phyloP scores from a whole-genome alignment of 164 flowering plant genomes.

The Sedum album region DNA sequence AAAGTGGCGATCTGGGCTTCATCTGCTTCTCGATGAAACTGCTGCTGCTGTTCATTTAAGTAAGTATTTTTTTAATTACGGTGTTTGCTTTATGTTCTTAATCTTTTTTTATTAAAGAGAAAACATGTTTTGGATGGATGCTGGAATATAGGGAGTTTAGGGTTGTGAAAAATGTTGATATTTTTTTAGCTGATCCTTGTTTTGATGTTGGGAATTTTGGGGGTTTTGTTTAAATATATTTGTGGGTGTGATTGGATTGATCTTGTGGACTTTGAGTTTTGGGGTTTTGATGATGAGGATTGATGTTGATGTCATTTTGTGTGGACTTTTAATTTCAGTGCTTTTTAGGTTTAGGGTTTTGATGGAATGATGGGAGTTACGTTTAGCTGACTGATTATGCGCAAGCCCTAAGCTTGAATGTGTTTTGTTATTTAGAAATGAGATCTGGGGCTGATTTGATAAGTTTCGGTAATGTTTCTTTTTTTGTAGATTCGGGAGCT shows the following conservation, averaged over 20 bases:
- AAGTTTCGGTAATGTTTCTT: neutral
- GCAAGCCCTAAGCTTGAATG: constrained; percentile 1
- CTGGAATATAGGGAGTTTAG: neutral
- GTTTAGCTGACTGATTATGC: neutral
- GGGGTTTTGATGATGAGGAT: neutral
- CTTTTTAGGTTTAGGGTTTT: neutral
- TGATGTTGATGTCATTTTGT: neutral
- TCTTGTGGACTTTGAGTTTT: neutral
- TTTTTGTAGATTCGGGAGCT: constrained; percentile 1
- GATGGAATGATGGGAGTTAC: neutral
- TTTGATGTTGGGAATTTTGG: neutral
- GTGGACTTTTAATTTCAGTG: neutral
- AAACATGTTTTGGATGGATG: neutral
- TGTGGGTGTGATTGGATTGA: neutral
- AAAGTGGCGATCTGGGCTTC: neutral
- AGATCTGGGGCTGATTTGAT: neutral
- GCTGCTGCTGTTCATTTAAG: neutral
- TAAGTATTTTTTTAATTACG: neutral
- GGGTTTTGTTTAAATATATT: neutral
- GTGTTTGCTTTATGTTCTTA: neutral
- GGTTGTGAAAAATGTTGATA: neutral
- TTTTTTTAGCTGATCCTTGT: neutral
- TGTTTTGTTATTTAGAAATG: neutral
- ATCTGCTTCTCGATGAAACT: too few relatives aligned
- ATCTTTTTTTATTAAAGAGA: neutral